A percentile compares a stretch with the other conserved stretches of the same genome.
phyloP scores from a whole-genome alignment of 495 filamentous ascomycete species.

The Eremomyces bilateralis region DNA sequence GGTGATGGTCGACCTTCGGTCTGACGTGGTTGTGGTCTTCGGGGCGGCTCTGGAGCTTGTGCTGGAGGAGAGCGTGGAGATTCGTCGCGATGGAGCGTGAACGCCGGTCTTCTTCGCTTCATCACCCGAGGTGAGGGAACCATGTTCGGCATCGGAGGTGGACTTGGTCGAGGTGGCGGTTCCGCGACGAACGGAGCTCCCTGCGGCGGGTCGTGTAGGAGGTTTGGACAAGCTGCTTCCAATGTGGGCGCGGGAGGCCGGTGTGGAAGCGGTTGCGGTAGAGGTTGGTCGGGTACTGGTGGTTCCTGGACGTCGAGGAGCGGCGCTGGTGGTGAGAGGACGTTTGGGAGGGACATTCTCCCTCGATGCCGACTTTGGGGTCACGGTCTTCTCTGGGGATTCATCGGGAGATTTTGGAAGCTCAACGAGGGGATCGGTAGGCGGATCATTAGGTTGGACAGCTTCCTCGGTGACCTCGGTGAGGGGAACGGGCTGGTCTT shows the following conservation, averaged over 20 bases:
- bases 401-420: too few relatives aligned
- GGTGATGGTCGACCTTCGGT: not conserved
- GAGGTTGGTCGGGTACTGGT: not conserved
- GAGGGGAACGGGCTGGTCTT: too few relatives aligned
- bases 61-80: not conserved
- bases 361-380: too few relatives aligned
- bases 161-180: not conserved
- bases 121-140: not conserved
- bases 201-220: not conserved
- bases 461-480: too few relatives aligned
- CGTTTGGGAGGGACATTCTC: not conserved
- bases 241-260: not conserved
- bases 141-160: too few relatives aligned
- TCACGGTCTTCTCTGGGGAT: too few relatives aligned
- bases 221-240: not conserved
- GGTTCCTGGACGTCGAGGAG: not conserved
- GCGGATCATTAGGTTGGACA: too few relatives aligned
- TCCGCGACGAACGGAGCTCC: not conserved
- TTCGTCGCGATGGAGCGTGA: not conserved
- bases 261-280: not conserved
- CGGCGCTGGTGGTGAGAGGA: not conserved
- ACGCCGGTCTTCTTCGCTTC: not conserved
- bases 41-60: not conserved
- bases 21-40: not conserved
- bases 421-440: too few relatives aligned